A percentile compares a stretch with the other conserved stretches of the same genome.
Conservation (phyloP, 352 stramenopile species). For the Globisporangium splendens region DNA sequence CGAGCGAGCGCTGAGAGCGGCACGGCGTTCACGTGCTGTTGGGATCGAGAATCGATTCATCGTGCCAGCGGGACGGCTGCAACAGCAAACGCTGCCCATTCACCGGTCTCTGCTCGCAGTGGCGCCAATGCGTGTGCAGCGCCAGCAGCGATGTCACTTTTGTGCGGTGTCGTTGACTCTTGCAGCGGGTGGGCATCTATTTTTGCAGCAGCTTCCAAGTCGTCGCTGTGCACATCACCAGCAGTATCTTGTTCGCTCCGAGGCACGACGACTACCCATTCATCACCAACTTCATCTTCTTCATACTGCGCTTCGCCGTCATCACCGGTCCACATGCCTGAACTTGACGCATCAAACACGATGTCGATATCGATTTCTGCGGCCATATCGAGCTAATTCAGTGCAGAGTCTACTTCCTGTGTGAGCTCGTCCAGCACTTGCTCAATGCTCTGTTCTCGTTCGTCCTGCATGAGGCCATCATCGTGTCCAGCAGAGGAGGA, state of each 20-base stretch:
- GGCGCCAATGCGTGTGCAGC: background rate
- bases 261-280: constrained; percentile 3
- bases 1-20: constrained; percentile 2
- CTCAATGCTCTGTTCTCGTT: constrained; percentile 1
- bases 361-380: constrained; percentile 10
- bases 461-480: background rate
- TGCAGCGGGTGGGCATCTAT: background rate
- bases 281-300: constrained; percentile 1
- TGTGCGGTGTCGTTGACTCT: background rate
- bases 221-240: background rate
- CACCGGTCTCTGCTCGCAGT: background rate
- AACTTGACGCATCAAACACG: background rate
- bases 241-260: background rate
- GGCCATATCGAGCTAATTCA: constrained; percentile 1
- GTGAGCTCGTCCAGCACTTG: constrained; percentile 1
- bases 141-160: background rate
- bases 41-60: background rate
- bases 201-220: background rate
- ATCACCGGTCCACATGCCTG: background rate
- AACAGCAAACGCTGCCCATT: constrained; percentile 8
- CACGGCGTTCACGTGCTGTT: constrained; percentile 1
- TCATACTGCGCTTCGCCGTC: background rate
- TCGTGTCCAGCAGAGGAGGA: background rate
- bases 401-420: background rate
- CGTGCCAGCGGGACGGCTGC: background rate